Conservation (phyloP, 2,329 filamentous ascomycete genomes). For the Neonectria coccinea region DNA sequence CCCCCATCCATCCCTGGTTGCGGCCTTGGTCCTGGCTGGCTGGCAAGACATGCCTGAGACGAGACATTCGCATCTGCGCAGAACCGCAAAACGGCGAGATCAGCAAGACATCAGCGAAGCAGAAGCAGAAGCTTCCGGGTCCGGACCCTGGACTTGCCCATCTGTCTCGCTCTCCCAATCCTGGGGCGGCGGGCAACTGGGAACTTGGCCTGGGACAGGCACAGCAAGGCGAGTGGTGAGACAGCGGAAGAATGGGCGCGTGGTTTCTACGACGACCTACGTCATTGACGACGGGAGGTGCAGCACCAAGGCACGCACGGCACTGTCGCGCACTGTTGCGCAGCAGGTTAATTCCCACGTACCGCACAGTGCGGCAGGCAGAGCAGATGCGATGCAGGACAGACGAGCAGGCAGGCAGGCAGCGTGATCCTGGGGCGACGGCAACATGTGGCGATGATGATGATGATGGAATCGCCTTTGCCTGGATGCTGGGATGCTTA, state of each 20-base stretch:
- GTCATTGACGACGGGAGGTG: constrained; percentile 37
- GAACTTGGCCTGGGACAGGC: constrained; percentile 1
- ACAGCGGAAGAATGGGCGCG: constrained; percentile 42
- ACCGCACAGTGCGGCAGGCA: not conserved
- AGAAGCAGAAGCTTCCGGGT: not conserved
- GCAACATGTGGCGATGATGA: not conserved
- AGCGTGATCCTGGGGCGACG: not conserved
- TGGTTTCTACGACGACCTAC: constrained; percentile 46
- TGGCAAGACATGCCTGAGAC: constrained; percentile 12
- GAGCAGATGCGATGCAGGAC: not conserved
- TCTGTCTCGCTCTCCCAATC: not conserved
- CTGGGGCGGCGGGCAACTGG: not conserved
- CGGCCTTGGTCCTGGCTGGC: not conserved
- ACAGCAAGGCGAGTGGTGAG: constrained; percentile 36
- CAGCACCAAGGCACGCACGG: too few relatives aligned
- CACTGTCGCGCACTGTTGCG: not conserved
- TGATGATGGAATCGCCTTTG: not conserved
- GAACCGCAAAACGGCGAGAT: constrained; percentile 18
- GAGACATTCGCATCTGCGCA: constrained; percentile 16
- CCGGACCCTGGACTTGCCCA: not conserved
- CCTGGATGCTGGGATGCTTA: not conserved
- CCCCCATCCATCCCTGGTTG: constrained; percentile 1
- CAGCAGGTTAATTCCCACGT: not conserved
- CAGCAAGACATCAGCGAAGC: constrained; percentile 2
- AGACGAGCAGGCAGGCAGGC: too few relatives aligned